Evolutionary conservation across 495 filamentous ascomycete species (phyloP), one percentile per base, ranked within the genome.

Genomic region (Friedmanniomyces endolithicus): DNA sequence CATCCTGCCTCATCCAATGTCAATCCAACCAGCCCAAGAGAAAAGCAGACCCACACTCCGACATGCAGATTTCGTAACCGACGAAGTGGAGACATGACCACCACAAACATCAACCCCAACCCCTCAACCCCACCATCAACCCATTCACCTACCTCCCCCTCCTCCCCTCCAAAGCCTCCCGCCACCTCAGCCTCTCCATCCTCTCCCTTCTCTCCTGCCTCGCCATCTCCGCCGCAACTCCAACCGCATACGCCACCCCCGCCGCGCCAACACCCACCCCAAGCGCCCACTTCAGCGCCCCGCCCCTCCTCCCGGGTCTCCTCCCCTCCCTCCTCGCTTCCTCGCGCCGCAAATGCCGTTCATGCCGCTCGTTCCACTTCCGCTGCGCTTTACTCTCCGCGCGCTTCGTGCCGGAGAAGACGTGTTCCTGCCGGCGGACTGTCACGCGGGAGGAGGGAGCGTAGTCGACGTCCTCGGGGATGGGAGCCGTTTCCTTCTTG

Each of bases 161-260:
- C 50, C 23, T 53, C 6, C 50, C 50, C 19, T 53, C 50, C 7
- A 53, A 11, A 22, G 43, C 27, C 40, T 45, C 22, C 40, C 39
- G 20, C 51, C 51, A 53, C 53, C 53, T 48, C 53, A 48, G 29
- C 55, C 45, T 48, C 48, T 46, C 49, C 53, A 48, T 29, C 55
- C 45, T 48, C 48, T 46, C 49, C 20, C 25, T 43, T 34, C 23
- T 23, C 53, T 56, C 47, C 53, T 50, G 27, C 46, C 52, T 60
- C 40, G 43, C 47, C 48, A 11, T 20, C 62, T 90, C 83, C 6
- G 70, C 68, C 14, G 82, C 74, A n/a, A 84, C 83, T 2, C 83
- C 84, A 39, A 87, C 63, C 2, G 78, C 78, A 69, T 88, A 90
- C 24, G 77, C 80, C 20, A 77, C 72, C 17, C 74, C 82, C 4